Conservation (phyloP, 768 basidiomycete species). For the Tricholoma sp. region DNA sequence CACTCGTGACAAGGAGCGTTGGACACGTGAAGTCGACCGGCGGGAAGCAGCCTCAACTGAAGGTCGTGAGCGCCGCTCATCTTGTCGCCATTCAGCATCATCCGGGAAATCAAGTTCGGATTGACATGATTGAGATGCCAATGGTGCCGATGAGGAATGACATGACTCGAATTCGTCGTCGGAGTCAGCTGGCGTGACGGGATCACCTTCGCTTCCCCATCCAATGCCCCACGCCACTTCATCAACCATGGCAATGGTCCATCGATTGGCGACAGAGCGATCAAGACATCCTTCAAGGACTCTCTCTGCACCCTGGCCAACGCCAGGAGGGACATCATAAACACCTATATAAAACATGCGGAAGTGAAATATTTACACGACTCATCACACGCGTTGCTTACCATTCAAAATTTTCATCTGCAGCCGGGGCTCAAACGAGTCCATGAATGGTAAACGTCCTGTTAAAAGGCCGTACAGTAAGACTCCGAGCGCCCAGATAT, state of each 20-base stretch:
- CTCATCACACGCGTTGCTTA: conserved; percentile 21
- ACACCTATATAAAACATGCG: conserved; percentile 38
- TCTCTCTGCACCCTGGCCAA: conserved; percentile 58
- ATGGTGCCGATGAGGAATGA: conserved; percentile 11
- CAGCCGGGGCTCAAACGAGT: conserved; percentile 87
- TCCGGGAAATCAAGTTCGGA: conserved; percentile 13
- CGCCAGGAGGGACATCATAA: conserved; percentile 51
- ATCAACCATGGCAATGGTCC: conserved; percentile 80
- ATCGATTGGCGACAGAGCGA: conserved; percentile 53
- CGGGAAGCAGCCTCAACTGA: conserved; percentile 32
- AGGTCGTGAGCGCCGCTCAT: conserved; percentile 21
- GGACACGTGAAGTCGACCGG: conserved; percentile 34
- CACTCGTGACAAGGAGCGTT: conserved; percentile 47
- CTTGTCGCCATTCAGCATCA: conserved; percentile 22
- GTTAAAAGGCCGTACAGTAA: conserved; percentile 83
- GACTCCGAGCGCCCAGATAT: conserved; percentile 95
- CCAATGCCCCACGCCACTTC: conserved; percentile 79
- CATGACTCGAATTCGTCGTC: conserved; percentile 19
- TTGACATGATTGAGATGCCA: conserved; percentile 24
- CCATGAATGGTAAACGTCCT: conserved; percentile 81
- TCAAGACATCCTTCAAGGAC: conserved; percentile 82
- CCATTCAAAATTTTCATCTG: conserved; percentile 91
- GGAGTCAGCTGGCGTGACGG: conserved; percentile 27
- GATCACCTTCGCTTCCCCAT: conserved; percentile 54
- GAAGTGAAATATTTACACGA: conserved; percentile 3